Conservation (phyloP, 192 early-diverging fungal genomes). For the Gaertneriomyces sp. region DNA sequence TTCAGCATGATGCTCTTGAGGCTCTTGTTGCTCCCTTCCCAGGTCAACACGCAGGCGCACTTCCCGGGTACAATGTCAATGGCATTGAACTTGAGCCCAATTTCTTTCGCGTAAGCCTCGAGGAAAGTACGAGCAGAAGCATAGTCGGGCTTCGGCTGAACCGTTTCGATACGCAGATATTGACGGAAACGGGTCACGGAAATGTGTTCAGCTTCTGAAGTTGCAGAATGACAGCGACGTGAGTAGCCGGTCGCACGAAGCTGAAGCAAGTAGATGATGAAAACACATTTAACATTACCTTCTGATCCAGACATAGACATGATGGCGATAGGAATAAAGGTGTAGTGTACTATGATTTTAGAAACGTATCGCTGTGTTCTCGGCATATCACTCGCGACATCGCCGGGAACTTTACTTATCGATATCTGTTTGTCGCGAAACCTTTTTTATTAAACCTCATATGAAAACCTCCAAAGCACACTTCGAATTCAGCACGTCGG, state of each 20-base stretch:
- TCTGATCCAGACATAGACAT: no score
- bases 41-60: slow-evolving; percentile 71
- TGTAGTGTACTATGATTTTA: no score
- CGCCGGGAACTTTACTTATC: no score
- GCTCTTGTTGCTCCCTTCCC: slow-evolving; percentile 54
- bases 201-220: slow-evolving; percentile 38
- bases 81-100: slow-evolving; percentile 59
- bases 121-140: slow-evolving; percentile 59
- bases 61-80: slow-evolving; percentile 38
- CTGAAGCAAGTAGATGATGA: background rate
- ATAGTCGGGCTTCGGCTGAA: slow-evolving; percentile 84
- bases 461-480: no score
- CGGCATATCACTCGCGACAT: no score
- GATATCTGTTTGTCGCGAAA: no score
- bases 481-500: no score
- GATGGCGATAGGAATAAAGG: no score
- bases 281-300: no score
- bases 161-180: slow-evolving; percentile 80
- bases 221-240: background rate
- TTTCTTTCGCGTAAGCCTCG: slow-evolving; percentile 60
- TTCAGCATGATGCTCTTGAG: slow-evolving; percentile 70
- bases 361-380: no score
- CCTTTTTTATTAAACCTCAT: no score
- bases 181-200: slow-evolving; percentile 70
- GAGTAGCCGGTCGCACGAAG: background rate